Evolutionary conservation across 2,329 filamentous ascomycete species (phyloP).

Genomic region (Aureobasidium lini): DNA sequence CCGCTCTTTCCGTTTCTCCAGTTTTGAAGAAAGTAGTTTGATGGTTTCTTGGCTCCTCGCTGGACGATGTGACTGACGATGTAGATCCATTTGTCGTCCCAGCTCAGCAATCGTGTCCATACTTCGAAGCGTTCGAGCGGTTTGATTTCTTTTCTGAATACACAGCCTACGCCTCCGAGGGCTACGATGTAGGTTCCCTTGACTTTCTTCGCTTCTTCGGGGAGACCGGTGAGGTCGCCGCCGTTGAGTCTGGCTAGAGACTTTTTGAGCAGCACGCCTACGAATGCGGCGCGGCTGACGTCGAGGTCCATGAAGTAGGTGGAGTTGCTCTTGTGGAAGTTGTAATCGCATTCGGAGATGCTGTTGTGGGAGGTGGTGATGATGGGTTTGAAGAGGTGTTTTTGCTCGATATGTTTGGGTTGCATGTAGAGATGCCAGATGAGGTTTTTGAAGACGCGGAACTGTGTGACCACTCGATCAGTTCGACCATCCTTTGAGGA

Average conservation of each 20-base stretch:
- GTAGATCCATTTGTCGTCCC: conserved; percentile 47
- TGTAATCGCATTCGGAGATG: conserved; percentile 76
- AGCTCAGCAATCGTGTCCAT: conserved; percentile 40
- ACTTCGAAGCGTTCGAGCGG: conserved; percentile 41
- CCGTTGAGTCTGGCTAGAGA: conserved; percentile 33
- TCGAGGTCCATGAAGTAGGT: conserved; percentile 88
- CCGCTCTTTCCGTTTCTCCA: conserved; percentile 29
- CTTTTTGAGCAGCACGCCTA: conserved; percentile 48
- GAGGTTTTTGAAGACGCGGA: conserved; percentile 40
- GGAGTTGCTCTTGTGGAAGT: conserved; percentile 73
- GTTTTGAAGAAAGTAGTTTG: conserved; percentile 38
- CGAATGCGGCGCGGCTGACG: conserved; percentile 71
- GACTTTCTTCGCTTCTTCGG: conserved; percentile 21
- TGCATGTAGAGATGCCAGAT: conserved; percentile 41
- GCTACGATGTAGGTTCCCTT: conserved; percentile 34
- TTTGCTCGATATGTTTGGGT: conserved; percentile 39
- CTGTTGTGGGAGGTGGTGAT: conserved; percentile 61
- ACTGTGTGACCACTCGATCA: conserved; percentile 20
- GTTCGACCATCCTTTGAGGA: too few relatives aligned
- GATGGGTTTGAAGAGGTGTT: conserved; percentile 65
- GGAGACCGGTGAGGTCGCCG: conserved; percentile 29
- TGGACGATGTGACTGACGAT: conserved; percentile 41
- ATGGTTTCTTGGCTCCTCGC: conserved; percentile 35
- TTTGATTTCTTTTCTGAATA: conserved; percentile 41
- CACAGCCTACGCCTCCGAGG: conserved; percentile 40